Evolutionary conservation across 768 basidiomycete species (phyloP).

Genomic region (Boletellus emodensis): DNA sequence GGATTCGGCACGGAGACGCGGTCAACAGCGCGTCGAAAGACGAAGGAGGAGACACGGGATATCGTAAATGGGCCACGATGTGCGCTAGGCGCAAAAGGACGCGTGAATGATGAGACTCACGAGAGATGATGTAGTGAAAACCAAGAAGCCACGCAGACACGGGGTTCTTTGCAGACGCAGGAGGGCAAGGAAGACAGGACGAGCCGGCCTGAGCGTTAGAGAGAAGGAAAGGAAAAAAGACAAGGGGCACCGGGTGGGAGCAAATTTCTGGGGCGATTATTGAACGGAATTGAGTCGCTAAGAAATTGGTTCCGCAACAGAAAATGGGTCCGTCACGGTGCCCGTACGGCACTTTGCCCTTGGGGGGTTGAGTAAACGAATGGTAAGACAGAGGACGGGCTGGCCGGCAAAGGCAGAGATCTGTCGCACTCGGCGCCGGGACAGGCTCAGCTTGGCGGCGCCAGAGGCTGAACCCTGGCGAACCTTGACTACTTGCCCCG

Average conservation of each 20-base stretch:
- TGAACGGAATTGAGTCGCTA: slow-evolving; percentile 36
- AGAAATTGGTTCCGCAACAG: slow-evolving; percentile 34
- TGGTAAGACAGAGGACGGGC: slow-evolving; percentile 12
- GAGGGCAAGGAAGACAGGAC: slow-evolving; percentile 24
- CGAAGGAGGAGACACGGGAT: slow-evolving; percentile 20
- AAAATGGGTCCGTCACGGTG: slow-evolving; percentile 30
- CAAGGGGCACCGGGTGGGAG: slow-evolving; percentile 27
- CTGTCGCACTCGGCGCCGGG: slow-evolving; percentile 20
- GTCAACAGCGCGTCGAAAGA: slow-evolving; percentile 27
- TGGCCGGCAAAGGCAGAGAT: slow-evolving; percentile 13
- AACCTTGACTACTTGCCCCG: slow-evolving; percentile 32
- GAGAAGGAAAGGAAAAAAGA: slow-evolving; percentile 27
- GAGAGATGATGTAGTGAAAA: slow-evolving; percentile 29
- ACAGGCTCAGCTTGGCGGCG: slow-evolving; percentile 26
- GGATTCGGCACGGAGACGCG: slow-evolving; percentile 31
- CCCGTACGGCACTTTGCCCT: slow-evolving; percentile 28
- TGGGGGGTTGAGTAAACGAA: slow-evolving; percentile 26
- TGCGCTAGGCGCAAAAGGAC: slow-evolving; percentile 22
- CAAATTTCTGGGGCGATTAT: slow-evolving; percentile 33
- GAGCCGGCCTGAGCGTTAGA: slow-evolving; percentile 21
- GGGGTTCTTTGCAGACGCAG: slow-evolving; percentile 18
- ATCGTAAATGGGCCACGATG: slow-evolving; percentile 34
- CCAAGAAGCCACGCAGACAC: slow-evolving; percentile 20
- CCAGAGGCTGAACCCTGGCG: slow-evolving; percentile 29
- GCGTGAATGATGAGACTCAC: slow-evolving; percentile 32